Evolutionary conservation across 116 monocot genomes (phyloP).

Genomic region (Dioscorea cayenensis): DNA sequence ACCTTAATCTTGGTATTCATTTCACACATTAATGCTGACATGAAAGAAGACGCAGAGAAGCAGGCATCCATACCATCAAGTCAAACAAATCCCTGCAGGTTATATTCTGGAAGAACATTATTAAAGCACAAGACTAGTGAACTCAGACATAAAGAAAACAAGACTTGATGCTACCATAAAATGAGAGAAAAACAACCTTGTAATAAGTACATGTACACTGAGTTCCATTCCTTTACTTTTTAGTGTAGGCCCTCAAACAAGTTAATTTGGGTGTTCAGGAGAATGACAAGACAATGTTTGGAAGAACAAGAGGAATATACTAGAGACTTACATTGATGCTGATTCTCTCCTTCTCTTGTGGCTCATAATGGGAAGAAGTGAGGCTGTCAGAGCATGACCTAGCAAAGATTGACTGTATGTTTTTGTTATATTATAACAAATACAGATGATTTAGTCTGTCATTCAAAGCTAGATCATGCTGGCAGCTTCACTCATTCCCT

Average conservation of each 20-base stretch:
- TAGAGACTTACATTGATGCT: slow-evolving; percentile 11
- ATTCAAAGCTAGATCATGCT: slow-evolving; percentile 40
- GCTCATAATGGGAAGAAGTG: slow-evolving; percentile 35
- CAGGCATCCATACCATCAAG: too few relatives aligned
- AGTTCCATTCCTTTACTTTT: too few relatives aligned
- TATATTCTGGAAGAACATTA: too few relatives aligned
- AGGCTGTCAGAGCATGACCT: slow-evolving; percentile 70
- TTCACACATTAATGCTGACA: too few relatives aligned
- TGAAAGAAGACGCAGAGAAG: too few relatives aligned
- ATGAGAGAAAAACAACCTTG: too few relatives aligned
- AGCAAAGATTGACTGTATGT: slow-evolving; percentile 19
- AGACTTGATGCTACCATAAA: too few relatives aligned
- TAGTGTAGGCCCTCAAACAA: neutral
- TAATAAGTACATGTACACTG: too few relatives aligned
- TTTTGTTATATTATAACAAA: neutral
- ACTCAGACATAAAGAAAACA: too few relatives aligned
- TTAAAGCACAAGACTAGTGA: too few relatives aligned
- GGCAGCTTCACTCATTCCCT: slow-evolving; percentile 33
- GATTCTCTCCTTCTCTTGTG: neutral
- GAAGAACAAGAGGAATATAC: slow-evolving; percentile 10
- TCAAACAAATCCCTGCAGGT: too few relatives aligned
- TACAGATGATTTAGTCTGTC: neutral
- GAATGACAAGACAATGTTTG: neutral
- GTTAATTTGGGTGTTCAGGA: neutral
- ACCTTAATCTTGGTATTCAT: too few relatives aligned